Percentiles rank a stretch among this genome's conserved stretches.
Evolutionary conservation across 495 filamentous ascomycete genomes (phyloP).

Genomic region (Pyrenula massariospora): DNA sequence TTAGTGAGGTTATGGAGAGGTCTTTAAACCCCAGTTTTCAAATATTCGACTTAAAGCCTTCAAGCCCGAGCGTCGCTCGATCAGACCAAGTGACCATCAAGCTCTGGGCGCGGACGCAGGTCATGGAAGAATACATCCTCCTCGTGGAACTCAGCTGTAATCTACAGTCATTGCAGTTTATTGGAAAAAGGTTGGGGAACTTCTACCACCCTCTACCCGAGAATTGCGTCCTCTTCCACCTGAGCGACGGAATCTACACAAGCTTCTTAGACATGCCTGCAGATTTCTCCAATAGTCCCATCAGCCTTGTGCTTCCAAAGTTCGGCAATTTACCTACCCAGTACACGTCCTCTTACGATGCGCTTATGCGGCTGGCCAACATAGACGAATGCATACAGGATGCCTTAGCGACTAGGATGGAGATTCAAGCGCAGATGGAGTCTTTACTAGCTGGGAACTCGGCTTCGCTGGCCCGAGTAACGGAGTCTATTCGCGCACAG

Average conservation of each 20-base stretch:
- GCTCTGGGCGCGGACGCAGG: constrained; percentile 61
- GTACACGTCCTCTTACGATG: constrained; percentile 76
- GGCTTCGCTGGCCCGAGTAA: constrained; percentile 21
- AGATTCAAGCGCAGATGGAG: constrained; percentile 67
- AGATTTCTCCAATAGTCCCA: constrained; percentile 17
- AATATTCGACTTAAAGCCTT: constrained; percentile 67
- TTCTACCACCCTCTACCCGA: constrained; percentile 65
- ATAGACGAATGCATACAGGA: constrained; percentile 90
- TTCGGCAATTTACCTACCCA: constrained; percentile 28
- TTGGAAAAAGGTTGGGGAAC: constrained; percentile 65
- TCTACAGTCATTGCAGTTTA: constrained; percentile 62
- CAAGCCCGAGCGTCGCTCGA: constrained; percentile 54
- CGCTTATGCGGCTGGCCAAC: constrained; percentile 78
- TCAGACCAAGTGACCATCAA: constrained; percentile 52
- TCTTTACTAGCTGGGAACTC: constrained; percentile 49
- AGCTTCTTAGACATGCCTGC: constrained; percentile 46
- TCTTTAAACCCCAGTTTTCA: constrained; percentile 86
- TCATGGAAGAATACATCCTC: constrained; percentile 44
- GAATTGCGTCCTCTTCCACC: constrained; percentile 80
- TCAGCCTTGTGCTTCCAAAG: constrained; percentile 4
- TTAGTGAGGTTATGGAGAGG: constrained; percentile 71
- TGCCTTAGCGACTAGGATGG: constrained; percentile 64
- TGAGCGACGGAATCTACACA: constrained; percentile 83
- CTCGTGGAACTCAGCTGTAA: constrained; percentile 63
- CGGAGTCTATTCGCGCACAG: constrained; percentile 48